Evolutionary conservation across 805 yeast genomes (phyloP).

Genomic region (Wickerhamiella parazyma): DNA sequence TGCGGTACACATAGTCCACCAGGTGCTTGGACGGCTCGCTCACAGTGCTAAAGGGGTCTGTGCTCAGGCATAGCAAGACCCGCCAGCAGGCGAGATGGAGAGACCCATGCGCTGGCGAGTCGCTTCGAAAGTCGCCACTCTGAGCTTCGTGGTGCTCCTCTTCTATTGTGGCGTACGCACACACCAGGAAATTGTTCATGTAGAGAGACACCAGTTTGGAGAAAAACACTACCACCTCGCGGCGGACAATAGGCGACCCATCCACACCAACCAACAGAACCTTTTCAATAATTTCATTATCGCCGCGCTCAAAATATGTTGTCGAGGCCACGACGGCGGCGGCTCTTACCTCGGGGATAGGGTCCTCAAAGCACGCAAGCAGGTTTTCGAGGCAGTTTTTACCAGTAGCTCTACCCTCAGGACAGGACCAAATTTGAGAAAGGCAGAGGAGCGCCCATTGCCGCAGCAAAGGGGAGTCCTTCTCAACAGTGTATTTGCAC

Average conservation of each 20-base stretch:
- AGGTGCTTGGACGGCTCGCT: slow-evolving; percentile 56
- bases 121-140: slow-evolving; percentile 50
- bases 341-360: slow-evolving; percentile 90
- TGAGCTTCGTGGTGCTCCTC: slow-evolving; percentile 53
- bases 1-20: slow-evolving; percentile 56
- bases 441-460: slow-evolving; percentile 83
- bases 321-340: slow-evolving; percentile 65
- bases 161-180: slow-evolving; percentile 73
- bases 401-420: slow-evolving; percentile 46
- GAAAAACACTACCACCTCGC: slow-evolving; percentile 67
- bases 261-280: slow-evolving; percentile 61
- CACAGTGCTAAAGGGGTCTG: slow-evolving; percentile 81
- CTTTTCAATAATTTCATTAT: slow-evolving; percentile 39
- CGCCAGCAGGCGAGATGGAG: slow-evolving; percentile 81
- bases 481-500: slow-evolving; percentile 46
- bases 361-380: slow-evolving; percentile 54
- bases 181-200: slow-evolving; percentile 61
- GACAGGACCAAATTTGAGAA: slow-evolving; percentile 54
- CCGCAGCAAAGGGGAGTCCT: slow-evolving; percentile 73
- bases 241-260: slow-evolving; percentile 79
- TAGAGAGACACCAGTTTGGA: slow-evolving; percentile 61
- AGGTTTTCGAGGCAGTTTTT: slow-evolving; percentile 47
- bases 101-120: slow-evolving; percentile 75
- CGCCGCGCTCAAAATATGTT: slow-evolving; percentile 31
- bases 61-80: slow-evolving; percentile 60